phyloP scores from a whole-genome alignment of 768 basidiomycete genomes.

The Asterophora lycoperdoides region DNA sequence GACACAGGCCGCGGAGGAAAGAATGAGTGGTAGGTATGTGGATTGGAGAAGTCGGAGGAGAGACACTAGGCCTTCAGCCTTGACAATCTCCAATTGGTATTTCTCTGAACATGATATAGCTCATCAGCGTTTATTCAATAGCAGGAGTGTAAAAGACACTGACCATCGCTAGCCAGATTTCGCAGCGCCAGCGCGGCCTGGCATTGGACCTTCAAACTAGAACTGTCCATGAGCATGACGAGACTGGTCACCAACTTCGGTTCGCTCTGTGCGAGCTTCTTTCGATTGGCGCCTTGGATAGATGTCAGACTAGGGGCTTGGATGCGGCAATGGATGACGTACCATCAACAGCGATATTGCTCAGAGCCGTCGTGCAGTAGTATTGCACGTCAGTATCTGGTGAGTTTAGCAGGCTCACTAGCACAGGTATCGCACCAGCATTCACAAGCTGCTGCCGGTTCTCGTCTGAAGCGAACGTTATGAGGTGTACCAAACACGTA shows the following conservation, averaged over 20 bases:
- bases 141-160: constrained; percentile 15
- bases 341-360: constrained; percentile 98
- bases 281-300: constrained; percentile 70
- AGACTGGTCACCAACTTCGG: constrained; percentile 92
- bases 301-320: not conserved
- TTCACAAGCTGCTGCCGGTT: constrained; percentile 98
- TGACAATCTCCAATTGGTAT: constrained; percentile 98
- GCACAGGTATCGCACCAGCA: constrained; percentile 96
- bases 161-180: constrained; percentile 96
- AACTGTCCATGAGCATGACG: constrained; percentile 94
- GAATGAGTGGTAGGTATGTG: constrained; percentile 94
- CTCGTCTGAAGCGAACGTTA: constrained; percentile 59
- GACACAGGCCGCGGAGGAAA: constrained; percentile 97
- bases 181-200: constrained; percentile 95
- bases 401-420: constrained; percentile 90
- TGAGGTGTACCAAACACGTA: constrained; percentile 4
- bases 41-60: constrained; percentile 93
- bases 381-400: constrained; percentile 99
- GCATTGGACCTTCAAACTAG: constrained; percentile 97
- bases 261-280: constrained; percentile 91
- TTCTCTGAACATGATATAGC: constrained; percentile 58
- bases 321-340: constrained; percentile 6
- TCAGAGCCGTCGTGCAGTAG: constrained; percentile 97
- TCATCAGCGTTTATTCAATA: not conserved
- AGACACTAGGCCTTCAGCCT: constrained; percentile 87